phyloP scores from a whole-genome alignment of 1,139 yeast genomes.

The Ogataea hybrid region DNA sequence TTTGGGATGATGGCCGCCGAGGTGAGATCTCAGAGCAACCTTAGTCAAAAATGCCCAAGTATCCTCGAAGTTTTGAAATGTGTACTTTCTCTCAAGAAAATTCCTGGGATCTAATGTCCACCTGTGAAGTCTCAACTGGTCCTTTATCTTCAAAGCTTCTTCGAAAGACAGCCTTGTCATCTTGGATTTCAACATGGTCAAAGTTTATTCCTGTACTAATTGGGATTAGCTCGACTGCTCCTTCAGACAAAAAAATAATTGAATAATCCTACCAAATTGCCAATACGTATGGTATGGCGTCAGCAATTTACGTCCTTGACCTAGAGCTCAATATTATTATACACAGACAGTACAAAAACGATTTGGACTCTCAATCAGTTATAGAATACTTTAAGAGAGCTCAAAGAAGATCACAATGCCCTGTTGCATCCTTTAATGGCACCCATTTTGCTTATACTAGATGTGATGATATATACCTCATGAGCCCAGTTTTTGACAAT shows the following conservation, averaged over 20 bases:
- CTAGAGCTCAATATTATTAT: conserved; percentile 57
- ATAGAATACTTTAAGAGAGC: conserved; percentile 39
- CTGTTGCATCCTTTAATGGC: too few species aligned
- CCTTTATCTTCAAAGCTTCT: conserved; percentile 10
- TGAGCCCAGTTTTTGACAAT: too few species aligned
- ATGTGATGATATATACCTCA: too few species aligned
- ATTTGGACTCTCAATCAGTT: conserved; percentile 42
- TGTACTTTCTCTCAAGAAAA: conserved; percentile 35
- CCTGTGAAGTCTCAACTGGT: not conserved
- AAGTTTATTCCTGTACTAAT: too few species aligned
- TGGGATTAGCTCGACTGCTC: too few species aligned
- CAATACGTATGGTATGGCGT: conserved; percentile 36
- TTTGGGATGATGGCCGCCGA: too few species aligned
- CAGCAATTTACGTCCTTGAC: conserved; percentile 61
- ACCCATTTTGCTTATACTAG: too few species aligned
- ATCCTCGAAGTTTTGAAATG: conserved; percentile 49
- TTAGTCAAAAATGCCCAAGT: conserved; percentile 77
- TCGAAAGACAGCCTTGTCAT: conserved; percentile 20
- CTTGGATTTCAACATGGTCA: conserved; percentile 17
- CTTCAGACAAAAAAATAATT: too few species aligned
- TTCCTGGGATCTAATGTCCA: conserved; percentile 1
- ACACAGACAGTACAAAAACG: conserved; percentile 59
- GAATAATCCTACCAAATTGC: too few species aligned
- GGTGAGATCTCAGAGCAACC: too few species aligned
- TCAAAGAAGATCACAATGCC: too few species aligned